phyloP scores from a whole-genome alignment of 208 protist species.

The Entamoeba histolytica region DNA sequence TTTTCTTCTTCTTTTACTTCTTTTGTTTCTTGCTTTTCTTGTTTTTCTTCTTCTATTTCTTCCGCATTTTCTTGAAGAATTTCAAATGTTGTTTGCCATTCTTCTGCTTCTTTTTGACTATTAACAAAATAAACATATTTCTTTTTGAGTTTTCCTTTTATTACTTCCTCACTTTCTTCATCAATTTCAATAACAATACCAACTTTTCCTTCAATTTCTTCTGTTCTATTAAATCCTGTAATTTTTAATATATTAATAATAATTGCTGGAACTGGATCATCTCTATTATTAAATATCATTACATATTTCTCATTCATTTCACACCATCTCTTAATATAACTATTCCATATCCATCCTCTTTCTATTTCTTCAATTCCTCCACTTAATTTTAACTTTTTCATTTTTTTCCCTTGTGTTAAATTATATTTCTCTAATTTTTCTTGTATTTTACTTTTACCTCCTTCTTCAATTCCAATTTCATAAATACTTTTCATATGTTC shows the following conservation, averaged over 20 bases:
- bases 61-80: neutral
- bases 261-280: neutral
- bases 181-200: neutral
- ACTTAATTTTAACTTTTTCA: neutral
- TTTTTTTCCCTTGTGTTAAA: neutral
- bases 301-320: neutral
- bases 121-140: neutral
- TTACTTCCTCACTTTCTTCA: neutral
- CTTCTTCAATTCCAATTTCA: neutral
- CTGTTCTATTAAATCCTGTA: neutral
- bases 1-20: neutral
- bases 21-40: neutral
- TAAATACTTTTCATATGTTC: neutral
- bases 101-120: neutral
- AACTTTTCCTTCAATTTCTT: neutral
- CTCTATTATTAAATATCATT: neutral
- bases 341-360: neutral
- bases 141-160: neutral
- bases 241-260: neutral
- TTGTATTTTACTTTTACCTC: neutral
- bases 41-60: neutral
- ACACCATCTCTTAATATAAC: neutral
- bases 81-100: neutral
- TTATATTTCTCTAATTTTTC: neutral
- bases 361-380: neutral